phyloP scores from a whole-genome alignment of 306 rosid genomes.

The Adenanthera pavonina region DNA sequence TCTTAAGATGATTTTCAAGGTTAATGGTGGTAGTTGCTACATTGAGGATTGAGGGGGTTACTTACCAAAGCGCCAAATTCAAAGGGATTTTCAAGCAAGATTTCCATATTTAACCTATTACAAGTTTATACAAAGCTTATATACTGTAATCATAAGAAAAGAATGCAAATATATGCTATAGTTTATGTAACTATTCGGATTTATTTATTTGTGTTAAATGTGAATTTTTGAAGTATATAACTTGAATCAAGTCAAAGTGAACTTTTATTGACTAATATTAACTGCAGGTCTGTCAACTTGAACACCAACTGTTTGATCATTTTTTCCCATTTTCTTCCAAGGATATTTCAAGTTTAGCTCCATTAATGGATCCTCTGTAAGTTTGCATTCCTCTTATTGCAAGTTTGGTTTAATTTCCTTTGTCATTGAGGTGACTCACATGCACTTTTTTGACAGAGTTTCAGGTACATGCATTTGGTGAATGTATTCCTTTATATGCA shows the following conservation, averaged over 20 bases:
- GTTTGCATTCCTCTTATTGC: conserved; percentile 45
- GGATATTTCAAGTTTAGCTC: conserved; percentile 89
- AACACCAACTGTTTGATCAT: conserved; percentile 92
- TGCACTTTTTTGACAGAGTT: not conserved
- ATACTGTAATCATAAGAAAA: conserved; percentile 25
- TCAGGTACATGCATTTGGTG: not conserved
- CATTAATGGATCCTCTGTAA: conserved; percentile 96
- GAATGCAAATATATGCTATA: conserved; percentile 1
- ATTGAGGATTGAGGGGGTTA: conserved; percentile 10
- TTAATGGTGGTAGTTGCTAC: not conserved
- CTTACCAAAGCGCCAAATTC: not conserved
- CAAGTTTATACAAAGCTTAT: conserved; percentile 22
- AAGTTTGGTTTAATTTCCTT: conserved; percentile 33
- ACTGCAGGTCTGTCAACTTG: conserved; percentile 98
- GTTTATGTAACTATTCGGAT: conserved; percentile 11
- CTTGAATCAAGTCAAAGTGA: conserved; percentile 27
- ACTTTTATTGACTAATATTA: conserved; percentile 36
- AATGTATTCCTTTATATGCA: not conserved
- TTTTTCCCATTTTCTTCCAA: conserved; percentile 93
- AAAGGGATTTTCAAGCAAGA: not conserved
- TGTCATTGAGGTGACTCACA: not conserved
- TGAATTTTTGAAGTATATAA: conserved; percentile 27
- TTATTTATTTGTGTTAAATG: conserved; percentile 20
- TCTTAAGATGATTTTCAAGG: not conserved
- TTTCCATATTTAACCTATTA: not conserved